Evolutionary conservation across 2,329 filamentous ascomycete genomes (phyloP).

Genomic region (Helotiales sp.): DNA sequence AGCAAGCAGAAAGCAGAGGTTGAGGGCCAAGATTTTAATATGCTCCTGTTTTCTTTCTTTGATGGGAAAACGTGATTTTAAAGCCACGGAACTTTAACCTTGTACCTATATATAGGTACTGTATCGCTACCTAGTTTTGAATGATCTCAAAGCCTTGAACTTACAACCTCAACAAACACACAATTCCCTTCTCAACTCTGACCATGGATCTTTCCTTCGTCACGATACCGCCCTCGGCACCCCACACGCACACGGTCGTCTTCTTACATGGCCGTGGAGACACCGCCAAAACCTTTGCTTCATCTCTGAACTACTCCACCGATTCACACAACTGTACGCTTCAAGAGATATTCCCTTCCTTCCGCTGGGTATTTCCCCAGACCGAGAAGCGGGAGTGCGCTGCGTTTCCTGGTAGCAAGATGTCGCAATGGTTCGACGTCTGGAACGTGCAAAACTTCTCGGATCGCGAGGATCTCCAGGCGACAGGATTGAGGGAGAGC

Average conservation of each 20-base stretch:
- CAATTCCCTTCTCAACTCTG: neutral
- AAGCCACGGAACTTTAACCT: no score
- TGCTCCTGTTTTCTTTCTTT: no score
- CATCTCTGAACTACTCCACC: neutral
- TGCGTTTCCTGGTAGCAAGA: neutral
- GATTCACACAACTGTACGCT: conserved; percentile 5
- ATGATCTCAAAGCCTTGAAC: no score
- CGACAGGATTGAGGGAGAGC: conserved; percentile 13
- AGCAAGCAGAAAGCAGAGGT: no score
- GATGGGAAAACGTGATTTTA: no score
- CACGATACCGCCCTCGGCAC: conserved; percentile 1
- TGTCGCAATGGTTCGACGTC: conserved; percentile 20
- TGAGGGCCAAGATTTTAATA: no score
- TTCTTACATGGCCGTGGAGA: conserved; percentile 17
- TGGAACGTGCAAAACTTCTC: conserved; percentile 9
- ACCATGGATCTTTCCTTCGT: conserved; percentile 8
- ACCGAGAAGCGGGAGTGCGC: conserved; percentile 2
- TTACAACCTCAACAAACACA: no score
- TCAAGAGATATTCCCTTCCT: neutral
- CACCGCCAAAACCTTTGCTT: conserved; percentile 11
- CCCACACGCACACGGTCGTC: conserved; percentile 17
- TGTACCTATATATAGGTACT: no score
- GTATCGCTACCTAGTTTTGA: no score
- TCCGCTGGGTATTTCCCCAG: conserved; percentile 18
- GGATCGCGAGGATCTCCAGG: conserved; percentile 13